These are phyloP conservation scores for Asterophora parasitica DNA, from an alignment of 768 basidiomycete species.

Conservation along the genomic window DNA sequence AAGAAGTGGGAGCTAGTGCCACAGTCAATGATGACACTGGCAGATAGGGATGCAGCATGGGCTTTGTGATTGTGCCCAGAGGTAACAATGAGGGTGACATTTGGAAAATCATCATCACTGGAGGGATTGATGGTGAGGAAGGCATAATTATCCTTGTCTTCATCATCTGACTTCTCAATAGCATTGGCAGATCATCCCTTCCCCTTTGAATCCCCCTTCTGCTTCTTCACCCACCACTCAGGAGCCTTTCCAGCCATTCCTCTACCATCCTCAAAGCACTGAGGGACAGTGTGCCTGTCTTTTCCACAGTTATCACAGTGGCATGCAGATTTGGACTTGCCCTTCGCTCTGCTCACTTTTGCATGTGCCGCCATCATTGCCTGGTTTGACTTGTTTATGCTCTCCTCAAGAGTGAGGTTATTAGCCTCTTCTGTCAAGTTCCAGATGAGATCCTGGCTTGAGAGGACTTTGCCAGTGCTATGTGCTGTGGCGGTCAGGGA, in stretches of 20 bases:
- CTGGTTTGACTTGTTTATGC: slow-evolving; percentile 11
- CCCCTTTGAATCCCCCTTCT: not conserved
- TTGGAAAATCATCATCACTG: not conserved
- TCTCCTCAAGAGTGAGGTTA: slow-evolving; percentile 11
- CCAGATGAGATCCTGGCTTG: slow-evolving; percentile 7
- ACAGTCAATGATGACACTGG: too few species aligned
- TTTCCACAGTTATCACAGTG: slow-evolving; percentile 4
- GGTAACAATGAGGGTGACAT: slow-evolving; percentile 2
- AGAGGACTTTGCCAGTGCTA: slow-evolving; percentile 2
- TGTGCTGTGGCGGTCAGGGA: slow-evolving; percentile 13
- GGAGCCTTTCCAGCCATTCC: not conserved
- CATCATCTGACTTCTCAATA: not conserved
- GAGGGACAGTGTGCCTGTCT: slow-evolving; percentile 1
- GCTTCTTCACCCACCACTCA: slow-evolving; percentile 4
- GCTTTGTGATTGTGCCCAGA: slow-evolving; percentile 2
- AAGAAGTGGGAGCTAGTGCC: slow-evolving; percentile 12
- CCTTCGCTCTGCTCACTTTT: not conserved
- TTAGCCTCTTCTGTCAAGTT: slow-evolving; percentile 13
- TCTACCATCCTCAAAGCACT: slow-evolving; percentile 10
- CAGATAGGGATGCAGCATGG: too few species aligned
- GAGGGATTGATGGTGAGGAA: not conserved
- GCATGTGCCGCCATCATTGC: slow-evolving; percentile 10
- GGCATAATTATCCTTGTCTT: not conserved
- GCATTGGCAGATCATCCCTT: not conserved
- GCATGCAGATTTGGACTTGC: not conserved